Evolutionary conservation across 2,329 filamentous ascomycete genomes (phyloP).

Genomic region (Fusarium duplospermum): DNA sequence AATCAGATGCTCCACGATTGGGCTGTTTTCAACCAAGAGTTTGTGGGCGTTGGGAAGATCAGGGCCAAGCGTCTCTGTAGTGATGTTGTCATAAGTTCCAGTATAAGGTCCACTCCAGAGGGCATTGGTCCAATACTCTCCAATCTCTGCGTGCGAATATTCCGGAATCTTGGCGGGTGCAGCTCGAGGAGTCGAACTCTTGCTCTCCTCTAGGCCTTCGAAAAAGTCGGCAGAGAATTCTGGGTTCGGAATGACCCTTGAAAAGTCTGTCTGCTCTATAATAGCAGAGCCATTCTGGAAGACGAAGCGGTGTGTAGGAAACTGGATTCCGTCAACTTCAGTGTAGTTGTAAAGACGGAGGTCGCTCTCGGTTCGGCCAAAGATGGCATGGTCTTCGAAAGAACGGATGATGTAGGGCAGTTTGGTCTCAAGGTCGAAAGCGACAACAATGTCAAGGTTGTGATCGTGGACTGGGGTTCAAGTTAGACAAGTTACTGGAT

Average conservation of each 20-base stretch:
- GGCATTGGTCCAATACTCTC: conserved; percentile 18
- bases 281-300: not conserved
- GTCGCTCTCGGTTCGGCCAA: conserved; percentile 20
- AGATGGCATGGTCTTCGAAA: conserved; percentile 9
- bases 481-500: not conserved
- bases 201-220: not conserved
- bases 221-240: not conserved
- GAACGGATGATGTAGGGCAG: not conserved
- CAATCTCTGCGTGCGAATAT: conserved; percentile 19
- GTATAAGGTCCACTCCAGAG: conserved; percentile 22
- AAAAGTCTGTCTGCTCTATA: not conserved
- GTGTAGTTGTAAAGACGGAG: conserved; percentile 21
- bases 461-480: not conserved
- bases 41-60: not conserved
- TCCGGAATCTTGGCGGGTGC: not conserved
- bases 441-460: not conserved
- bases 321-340: conserved; percentile 9
- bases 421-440: not conserved
- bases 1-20: conserved; percentile 10
- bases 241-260: not conserved
- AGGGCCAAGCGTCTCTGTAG: not conserved
- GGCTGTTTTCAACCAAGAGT: not conserved
- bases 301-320: conserved; percentile 9
- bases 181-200: not conserved
- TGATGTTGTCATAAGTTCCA: conserved; percentile 9